Conservation (phyloP, 2,329 filamentous ascomycete species). For the Venturia nashicola region DNA sequence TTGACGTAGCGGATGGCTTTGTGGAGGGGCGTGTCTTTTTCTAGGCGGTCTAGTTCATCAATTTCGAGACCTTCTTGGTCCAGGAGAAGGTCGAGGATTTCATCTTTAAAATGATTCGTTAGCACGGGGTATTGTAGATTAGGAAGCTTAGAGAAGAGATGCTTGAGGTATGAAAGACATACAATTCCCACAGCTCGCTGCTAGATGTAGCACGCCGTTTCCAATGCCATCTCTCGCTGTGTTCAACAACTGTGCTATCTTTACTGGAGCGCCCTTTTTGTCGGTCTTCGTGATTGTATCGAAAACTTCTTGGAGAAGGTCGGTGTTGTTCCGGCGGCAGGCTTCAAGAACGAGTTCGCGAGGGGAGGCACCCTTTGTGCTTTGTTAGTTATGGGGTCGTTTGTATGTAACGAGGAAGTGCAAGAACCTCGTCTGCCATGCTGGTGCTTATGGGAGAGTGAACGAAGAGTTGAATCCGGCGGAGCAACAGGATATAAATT, state of each 20-base stretch:
- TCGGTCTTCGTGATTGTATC: conserved; percentile 38
- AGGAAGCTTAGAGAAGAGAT: conserved; percentile 2
- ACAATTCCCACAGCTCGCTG: conserved; percentile 78
- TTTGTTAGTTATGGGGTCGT: conserved; percentile 2
- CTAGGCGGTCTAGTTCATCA: conserved; percentile 59
- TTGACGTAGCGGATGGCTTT: conserved; percentile 68
- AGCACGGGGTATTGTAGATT: too few species aligned
- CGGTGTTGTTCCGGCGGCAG: conserved; percentile 83
- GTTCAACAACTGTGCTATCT: conserved; percentile 72
- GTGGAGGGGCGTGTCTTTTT: conserved; percentile 71
- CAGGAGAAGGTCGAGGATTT: conserved; percentile 69
- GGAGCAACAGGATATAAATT: background rate
- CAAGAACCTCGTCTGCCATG: conserved; percentile 24
- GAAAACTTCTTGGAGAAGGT: conserved; percentile 68
- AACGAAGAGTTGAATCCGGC: background rate
- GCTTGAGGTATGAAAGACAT: conserved; percentile 23
- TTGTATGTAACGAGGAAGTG: background rate
- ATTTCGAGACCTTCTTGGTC: conserved; percentile 79
- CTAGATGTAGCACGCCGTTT: conserved; percentile 81
- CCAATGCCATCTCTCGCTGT: conserved; percentile 74
- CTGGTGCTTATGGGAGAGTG: background rate
- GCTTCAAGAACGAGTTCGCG: conserved; percentile 84
- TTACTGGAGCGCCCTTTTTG: conserved; percentile 34
- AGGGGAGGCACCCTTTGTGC: conserved; percentile 67
- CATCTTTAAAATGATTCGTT: conserved; percentile 38